Percentiles rank a stretch among this genome's conserved stretches.
These are phyloP conservation scores for Alloascoidea hylecoeti DNA, from an alignment of 805 yeast species.

Conservation along the genomic window DNA sequence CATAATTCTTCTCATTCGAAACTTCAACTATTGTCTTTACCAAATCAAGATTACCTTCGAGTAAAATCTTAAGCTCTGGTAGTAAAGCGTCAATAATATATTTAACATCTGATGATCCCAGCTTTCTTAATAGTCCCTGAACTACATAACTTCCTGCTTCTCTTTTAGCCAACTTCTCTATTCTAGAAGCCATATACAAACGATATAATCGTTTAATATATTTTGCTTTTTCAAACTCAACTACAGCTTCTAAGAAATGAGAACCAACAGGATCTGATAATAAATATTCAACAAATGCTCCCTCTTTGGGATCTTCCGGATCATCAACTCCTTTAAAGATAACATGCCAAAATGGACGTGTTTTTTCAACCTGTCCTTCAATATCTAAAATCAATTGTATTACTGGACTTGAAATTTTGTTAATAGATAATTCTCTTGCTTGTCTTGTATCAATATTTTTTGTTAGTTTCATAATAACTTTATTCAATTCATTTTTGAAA, in stretches of 20 bases:
- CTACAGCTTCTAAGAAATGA: constrained; percentile 68
- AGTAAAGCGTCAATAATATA: constrained; percentile 33
- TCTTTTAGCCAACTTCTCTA: constrained; percentile 61
- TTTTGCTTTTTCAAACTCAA: constrained; percentile 51
- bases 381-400: constrained; percentile 63
- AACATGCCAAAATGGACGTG: constrained; percentile 54
- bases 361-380: constrained; percentile 70
- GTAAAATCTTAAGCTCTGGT: constrained; percentile 47
- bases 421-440: constrained; percentile 63
- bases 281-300: constrained; percentile 67
- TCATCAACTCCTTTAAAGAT: constrained; percentile 44
- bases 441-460: constrained; percentile 23
- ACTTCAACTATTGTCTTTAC: constrained; percentile 56
- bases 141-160: constrained; percentile 78
- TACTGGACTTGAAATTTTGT: constrained; percentile 80
- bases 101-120: constrained; percentile 47
- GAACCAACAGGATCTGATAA: constrained; percentile 87
- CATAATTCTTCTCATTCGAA: constrained; percentile 40
- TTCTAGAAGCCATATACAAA: constrained; percentile 59
- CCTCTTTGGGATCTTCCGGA: constrained; percentile 34
- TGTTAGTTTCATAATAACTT: constrained; percentile 17
- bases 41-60: constrained; percentile 57
- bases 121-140: constrained; percentile 50
- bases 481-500: constrained; percentile 46
- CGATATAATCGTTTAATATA: constrained; percentile 58